Evolutionary conservation across 2,329 filamentous ascomycete genomes (phyloP).

Genomic region (Sordariomycetes sp.): DNA sequence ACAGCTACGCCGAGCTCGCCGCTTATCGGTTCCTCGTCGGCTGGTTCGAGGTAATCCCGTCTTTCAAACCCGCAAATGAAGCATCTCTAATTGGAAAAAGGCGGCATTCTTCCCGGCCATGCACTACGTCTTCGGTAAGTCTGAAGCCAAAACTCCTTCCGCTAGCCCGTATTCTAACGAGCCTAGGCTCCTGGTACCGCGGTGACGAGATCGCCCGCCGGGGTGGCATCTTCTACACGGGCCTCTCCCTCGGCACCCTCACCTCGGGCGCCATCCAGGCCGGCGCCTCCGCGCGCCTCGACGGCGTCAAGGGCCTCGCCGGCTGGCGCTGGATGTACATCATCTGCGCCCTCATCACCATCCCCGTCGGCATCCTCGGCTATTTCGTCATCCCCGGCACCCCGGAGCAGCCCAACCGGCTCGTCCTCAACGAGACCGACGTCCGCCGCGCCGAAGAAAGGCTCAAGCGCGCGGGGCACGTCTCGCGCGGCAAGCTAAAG

Average conservation of each 20-base stretch:
- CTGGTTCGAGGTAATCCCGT: conserved; percentile 28
- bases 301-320: conserved; percentile 31
- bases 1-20: conserved; percentile 35
- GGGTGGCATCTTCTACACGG: conserved; percentile 38
- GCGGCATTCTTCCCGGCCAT: conserved; percentile 28
- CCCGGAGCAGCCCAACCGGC: conserved; percentile 31
- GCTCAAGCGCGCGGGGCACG: conserved; percentile 31
- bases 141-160: not conserved
- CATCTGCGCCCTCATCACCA: conserved; percentile 41
- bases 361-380: conserved; percentile 39
- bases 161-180: not conserved
- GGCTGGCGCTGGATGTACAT: conserved; percentile 50
- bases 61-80: not conserved
- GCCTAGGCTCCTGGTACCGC: conserved; percentile 36
- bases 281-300: conserved; percentile 25
- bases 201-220: conserved; percentile 34
- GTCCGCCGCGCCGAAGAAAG: conserved; percentile 31
- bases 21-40: conserved; percentile 44
- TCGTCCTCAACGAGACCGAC: conserved; percentile 34
- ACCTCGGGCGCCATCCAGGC: conserved; percentile 40
- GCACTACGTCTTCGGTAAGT: conserved; percentile 22
- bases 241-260: conserved; percentile 37
- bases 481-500: conserved; percentile 22
- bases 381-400: conserved; percentile 38
- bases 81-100: not conserved